Evolutionary conservation across 2,329 filamentous ascomycete genomes (phyloP).

Genomic region (Calcarisporium arbuscula): DNA sequence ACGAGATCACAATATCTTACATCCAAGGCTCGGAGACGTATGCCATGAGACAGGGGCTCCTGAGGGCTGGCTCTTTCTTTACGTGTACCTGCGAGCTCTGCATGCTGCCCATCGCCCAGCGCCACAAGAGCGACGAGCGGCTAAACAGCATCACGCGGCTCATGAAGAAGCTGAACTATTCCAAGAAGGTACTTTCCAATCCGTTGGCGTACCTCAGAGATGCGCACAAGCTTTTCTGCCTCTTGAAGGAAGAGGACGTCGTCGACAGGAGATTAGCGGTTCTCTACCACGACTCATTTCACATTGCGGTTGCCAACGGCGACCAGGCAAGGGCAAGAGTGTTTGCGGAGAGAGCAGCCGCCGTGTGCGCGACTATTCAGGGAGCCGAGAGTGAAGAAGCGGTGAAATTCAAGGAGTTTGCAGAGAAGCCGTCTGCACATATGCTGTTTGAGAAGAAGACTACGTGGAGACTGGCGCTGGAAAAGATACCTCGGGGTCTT

Average conservation of each 20-base stretch:
- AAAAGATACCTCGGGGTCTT: too few species aligned
- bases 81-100: conserved; percentile 9
- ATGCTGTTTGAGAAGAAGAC: too few species aligned
- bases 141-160: conserved; percentile 3
- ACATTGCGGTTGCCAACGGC: not conserved
- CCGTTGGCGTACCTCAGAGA: not conserved
- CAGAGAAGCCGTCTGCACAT: too few species aligned
- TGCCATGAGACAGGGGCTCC: conserved; percentile 2
- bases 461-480: too few species aligned
- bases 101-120: conserved; percentile 1
- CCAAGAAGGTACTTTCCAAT: too few species aligned
- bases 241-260: not conserved
- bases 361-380: not conserved
- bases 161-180: too few species aligned
- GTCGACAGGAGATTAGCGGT: not conserved
- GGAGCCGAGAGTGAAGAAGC: not conserved
- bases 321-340: conserved; percentile 9
- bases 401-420: too few species aligned
- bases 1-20: conserved; percentile 20
- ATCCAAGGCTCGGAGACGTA: not conserved
- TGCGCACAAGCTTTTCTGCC: not conserved
- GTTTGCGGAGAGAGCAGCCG: conserved; percentile 2
- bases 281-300: not conserved
- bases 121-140: conserved; percentile 1
- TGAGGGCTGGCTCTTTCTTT: conserved; percentile 2